Evolutionary conservation across 805 yeast species (phyloP).

Genomic region (Novakomyces olei): DNA sequence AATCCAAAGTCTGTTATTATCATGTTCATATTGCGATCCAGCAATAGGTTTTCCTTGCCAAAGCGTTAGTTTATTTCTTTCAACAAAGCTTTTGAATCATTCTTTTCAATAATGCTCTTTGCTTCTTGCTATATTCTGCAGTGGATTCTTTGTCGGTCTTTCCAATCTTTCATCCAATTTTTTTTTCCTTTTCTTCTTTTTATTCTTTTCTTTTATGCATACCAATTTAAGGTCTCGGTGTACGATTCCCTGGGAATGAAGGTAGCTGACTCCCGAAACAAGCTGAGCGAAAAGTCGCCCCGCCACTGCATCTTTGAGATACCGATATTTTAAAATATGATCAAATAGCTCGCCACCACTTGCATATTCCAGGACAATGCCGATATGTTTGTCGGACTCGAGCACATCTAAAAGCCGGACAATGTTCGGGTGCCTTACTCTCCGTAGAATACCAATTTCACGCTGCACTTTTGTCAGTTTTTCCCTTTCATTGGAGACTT

Average conservation of each 20-base stretch:
- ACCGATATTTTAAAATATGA: constrained; percentile 66
- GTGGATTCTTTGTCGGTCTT: no score
- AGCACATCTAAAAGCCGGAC: constrained; percentile 78
- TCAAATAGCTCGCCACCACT: constrained; percentile 94
- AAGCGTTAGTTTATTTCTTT: no score
- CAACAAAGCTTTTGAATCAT: no score
- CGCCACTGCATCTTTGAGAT: constrained; percentile 69
- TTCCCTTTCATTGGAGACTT: constrained; percentile 25
- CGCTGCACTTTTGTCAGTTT: constrained; percentile 60
- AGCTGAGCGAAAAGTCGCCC: constrained; percentile 78
- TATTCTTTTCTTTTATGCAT: no score
- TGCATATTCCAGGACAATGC: constrained; percentile 89
- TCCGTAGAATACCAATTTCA: constrained; percentile 75
- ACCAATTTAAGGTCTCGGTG: constrained; percentile 57
- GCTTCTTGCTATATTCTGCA: no score
- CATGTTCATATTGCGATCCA: constrained; percentile 71
- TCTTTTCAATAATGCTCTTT: no score
- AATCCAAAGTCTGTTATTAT: constrained; percentile 85
- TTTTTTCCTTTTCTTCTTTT: no score
- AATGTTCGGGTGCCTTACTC: constrained; percentile 72
- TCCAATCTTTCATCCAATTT: no score
- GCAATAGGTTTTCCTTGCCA: constrained; percentile 49
- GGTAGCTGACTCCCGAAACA: constrained; percentile 78
- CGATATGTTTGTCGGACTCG: constrained; percentile 84
- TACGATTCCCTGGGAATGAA: constrained; percentile 60